Conservation (phyloP, 768 basidiomycete species). For the Suillus hirtellus region DNA sequence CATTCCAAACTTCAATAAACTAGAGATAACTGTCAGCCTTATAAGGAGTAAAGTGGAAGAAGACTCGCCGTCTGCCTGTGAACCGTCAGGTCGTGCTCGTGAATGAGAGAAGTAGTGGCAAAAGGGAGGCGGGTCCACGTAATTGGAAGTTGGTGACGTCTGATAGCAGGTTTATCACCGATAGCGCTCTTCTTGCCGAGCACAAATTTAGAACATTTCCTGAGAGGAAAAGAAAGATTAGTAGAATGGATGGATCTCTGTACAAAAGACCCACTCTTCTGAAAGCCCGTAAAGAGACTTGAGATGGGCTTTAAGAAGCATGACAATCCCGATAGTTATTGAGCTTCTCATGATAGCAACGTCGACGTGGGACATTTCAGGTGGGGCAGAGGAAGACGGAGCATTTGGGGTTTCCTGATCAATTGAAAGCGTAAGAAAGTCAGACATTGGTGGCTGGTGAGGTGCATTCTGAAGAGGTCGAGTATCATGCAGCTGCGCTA, state of each 20-base stretch:
- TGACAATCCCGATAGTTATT: constrained; percentile 78
- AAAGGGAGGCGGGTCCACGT: constrained; percentile 76
- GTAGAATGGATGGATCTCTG: not conserved
- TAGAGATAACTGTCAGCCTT: constrained; percentile 28
- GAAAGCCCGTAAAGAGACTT: constrained; percentile 82
- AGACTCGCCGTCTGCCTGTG: constrained; percentile 67
- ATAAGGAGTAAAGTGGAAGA: constrained; percentile 13
- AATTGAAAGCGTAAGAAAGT: not conserved
- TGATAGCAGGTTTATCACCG: constrained; percentile 79
- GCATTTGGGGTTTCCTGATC: constrained; percentile 10
- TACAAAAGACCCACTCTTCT: constrained; percentile 72
- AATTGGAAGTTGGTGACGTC: constrained; percentile 61
- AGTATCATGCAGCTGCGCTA: constrained; percentile 55
- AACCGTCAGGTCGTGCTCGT: constrained; percentile 55
- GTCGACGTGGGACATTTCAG: constrained; percentile 14
- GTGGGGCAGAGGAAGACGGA: not conserved
- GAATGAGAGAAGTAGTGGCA: constrained; percentile 58
- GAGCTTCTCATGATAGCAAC: constrained; percentile 58
- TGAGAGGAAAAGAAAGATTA: constrained; percentile 30
- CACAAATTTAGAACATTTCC: constrained; percentile 90
- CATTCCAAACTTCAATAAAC: constrained; percentile 82
- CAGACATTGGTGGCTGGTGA: constrained; percentile 1
- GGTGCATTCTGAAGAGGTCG: constrained; percentile 15
- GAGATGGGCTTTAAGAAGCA: constrained; percentile 85
- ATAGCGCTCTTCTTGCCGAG: constrained; percentile 86